Percentiles rank a stretch among this genome's conserved stretches.
These are phyloP conservation scores for Penicillium tannophilum DNA, from an alignment of 495 filamentous ascomycete species.

Conservation along the genomic window DNA sequence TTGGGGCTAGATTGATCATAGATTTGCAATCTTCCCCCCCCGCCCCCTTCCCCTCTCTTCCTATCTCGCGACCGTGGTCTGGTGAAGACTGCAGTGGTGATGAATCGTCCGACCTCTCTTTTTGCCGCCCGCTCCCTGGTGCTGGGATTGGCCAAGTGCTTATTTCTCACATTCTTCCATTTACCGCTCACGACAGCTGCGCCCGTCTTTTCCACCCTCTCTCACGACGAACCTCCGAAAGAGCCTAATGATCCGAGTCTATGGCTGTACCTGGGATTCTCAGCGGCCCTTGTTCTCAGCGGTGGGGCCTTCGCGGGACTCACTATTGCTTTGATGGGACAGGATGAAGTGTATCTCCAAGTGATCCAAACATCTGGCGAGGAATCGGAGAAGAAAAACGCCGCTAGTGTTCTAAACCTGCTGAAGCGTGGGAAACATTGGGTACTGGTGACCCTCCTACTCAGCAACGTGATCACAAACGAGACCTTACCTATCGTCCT, in stretches of 20 bases:
- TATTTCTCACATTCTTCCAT: conserved; percentile 47
- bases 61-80: background rate
- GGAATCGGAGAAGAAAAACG: conserved; percentile 76
- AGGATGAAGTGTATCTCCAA: conserved; percentile 95
- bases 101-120: conserved; percentile 37
- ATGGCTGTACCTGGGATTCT: conserved; percentile 72
- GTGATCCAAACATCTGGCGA: conserved; percentile 89
- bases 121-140: conserved; percentile 46
- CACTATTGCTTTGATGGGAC: conserved; percentile 80
- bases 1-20: background rate
- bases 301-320: conserved; percentile 96
- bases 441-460: conserved; percentile 93
- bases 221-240: conserved; percentile 22
- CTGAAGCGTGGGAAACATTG: conserved; percentile 93
- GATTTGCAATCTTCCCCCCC: background rate
- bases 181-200: conserved; percentile 48
- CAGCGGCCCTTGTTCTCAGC: conserved; percentile 73
- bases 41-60: background rate
- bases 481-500: conserved; percentile 95
- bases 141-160: conserved; percentile 50
- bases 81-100: conserved; percentile 13
- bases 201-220: conserved; percentile 31
- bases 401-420: conserved; percentile 74
- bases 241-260: conserved; percentile 51
- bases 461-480: conserved; percentile 98